Evolutionary conservation across 768 basidiomycete genomes (phyloP), one percentile per base, ranked within the genome.

Genomic region (Amanita phalloides): DNA sequence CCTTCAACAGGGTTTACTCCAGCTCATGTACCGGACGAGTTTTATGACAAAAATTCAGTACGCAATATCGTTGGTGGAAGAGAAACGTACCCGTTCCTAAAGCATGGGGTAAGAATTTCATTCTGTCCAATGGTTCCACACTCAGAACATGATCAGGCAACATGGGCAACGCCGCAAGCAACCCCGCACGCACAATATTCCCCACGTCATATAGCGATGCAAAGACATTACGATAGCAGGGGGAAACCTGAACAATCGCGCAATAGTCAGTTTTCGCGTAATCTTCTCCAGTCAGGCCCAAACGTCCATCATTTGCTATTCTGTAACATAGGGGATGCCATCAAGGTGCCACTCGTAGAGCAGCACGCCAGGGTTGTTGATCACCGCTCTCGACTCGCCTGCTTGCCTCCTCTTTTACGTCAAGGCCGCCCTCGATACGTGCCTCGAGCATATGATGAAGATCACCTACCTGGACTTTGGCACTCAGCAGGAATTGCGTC

Each of bases 401-500:
- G 11, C 32, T 21, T 35, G 49, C 38, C 38, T 9, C 51, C 37
- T 30, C 39, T 26, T 20, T 39, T 39, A 53, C 46, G 41, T 30
- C 32, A 32, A n/a, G 33, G 30, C 35, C 51, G 35, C 38, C 45
- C 45, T 38, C 49, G 28, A 26, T 50, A 42, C 28, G 21, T 25
- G 14, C 17, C 35, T 35, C 60, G n/a, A 53, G 53, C 13, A 54
- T 43, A n/a, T 41, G 49, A 51, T 55, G 54, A 36, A 39, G 54
- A 37, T 46, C 48, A 23, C 55, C 54, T 8, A 55, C 60, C 26
- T 57, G 63, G 63, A 59, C 62, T 25, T 60, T 67, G 49, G 58
- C 66, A 5, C 17, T 14, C 33, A 23, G 66, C 66, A n/a, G 47
- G 54, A 44, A 37, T 61, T 13, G 54, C 56, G n/a, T 43, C 58